Conservation (phyloP, 495 filamentous ascomycete genomes). For the Neurospora tetraspora region DNA sequence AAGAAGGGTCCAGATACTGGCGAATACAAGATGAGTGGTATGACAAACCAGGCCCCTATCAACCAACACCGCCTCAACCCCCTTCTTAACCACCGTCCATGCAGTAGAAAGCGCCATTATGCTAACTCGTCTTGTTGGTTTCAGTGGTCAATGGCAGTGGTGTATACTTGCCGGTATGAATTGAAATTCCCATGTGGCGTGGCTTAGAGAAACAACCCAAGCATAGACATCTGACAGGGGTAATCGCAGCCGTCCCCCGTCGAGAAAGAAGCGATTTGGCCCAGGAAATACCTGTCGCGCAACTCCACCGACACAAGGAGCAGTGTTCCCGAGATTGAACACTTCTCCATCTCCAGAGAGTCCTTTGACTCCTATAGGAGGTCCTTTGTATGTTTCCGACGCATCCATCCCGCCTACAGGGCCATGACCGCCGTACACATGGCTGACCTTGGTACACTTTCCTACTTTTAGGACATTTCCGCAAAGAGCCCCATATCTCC, state of each 20-base stretch:
- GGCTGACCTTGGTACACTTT: conserved; percentile 6
- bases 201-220: background rate
- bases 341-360: conserved; percentile 93
- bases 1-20: conserved; percentile 46
- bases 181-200: background rate
- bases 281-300: conserved; percentile 55
- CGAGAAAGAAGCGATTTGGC: conserved; percentile 82
- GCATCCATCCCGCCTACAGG: background rate
- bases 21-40: conserved; percentile 81
- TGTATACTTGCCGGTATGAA: conserved; percentile 81
- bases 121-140: conserved; percentile 1
- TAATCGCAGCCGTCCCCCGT: conserved; percentile 68
- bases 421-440: background rate
- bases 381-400: conserved; percentile 65
- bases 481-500: conserved; percentile 63
- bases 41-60: conserved; percentile 13
- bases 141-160: conserved; percentile 94
- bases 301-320: conserved; percentile 59
- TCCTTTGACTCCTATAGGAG: conserved; percentile 96
- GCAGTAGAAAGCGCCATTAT: background rate
- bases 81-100: background rate
- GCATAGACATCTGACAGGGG: conserved; percentile 9
- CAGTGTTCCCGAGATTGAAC: conserved; percentile 72
- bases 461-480: conserved; percentile 65
- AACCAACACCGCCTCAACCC: background rate